Evolutionary conservation across 1,284 basidiomycete species (phyloP).

Genomic region (Cryptococcus jaspeensis): DNA sequence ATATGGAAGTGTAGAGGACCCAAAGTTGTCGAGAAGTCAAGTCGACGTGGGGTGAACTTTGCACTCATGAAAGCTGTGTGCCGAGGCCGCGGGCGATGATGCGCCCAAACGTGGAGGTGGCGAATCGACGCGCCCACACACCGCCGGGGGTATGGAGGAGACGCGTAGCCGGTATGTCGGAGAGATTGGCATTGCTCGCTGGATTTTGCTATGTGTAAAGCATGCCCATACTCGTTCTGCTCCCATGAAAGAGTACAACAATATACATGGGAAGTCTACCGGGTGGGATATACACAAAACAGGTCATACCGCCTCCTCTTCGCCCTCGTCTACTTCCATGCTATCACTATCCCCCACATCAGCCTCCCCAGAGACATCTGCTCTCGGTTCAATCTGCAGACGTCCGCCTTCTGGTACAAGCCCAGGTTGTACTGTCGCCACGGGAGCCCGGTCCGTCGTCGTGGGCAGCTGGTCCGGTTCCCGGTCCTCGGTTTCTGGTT

Average conservation of each 20-base stretch:
- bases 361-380: slow-evolving; percentile 9
- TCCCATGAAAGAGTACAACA: neutral
- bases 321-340: slow-evolving; percentile 20
- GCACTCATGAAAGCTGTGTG: neutral
- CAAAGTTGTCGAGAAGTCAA: no score
- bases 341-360: slow-evolving; percentile 13
- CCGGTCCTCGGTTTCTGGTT: slow-evolving; percentile 21
- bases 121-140: no score
- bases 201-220: no score
- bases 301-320: neutral
- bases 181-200: no score
- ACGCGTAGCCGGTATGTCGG: no score
- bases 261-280: neutral
- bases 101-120: no score
- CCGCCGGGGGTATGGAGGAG: no score
- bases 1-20: no score
- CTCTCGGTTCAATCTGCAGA: slow-evolving; percentile 1
- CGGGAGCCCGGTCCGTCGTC: slow-evolving; percentile 35
- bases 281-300: no score
- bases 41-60: neutral
- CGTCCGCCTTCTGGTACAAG: slow-evolving; percentile 25
- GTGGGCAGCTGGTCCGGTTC: slow-evolving; percentile 46
- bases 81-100: neutral
- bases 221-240: neutral
- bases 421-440: slow-evolving; percentile 36